These are phyloP conservation scores for Termitomyces sp. DNA, from an alignment of 768 basidiomycete genomes.

Conservation along the genomic window DNA sequence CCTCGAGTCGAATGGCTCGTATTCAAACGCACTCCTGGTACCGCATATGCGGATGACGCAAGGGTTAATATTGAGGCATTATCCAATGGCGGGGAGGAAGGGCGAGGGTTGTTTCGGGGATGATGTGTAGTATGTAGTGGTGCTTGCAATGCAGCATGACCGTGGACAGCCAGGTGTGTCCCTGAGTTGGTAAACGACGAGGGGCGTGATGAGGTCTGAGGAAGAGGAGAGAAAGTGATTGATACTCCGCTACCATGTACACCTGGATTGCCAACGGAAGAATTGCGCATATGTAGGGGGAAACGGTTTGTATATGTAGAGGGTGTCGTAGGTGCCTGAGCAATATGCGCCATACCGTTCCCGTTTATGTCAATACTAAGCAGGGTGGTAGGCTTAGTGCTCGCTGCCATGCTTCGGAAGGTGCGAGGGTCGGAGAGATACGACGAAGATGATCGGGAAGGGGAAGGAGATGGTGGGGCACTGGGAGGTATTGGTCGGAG, in stretches of 20 bases:
- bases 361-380: conserved; percentile 83
- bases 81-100: conserved; percentile 85
- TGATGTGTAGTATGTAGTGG: conserved; percentile 91
- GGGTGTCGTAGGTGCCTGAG: conserved; percentile 72
- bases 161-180: conserved; percentile 21
- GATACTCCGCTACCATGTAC: conserved; percentile 49
- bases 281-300: conserved; percentile 60
- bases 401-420: conserved; percentile 78
- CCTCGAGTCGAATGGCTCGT: conserved; percentile 46
- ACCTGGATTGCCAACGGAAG: conserved; percentile 37
- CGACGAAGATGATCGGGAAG: conserved; percentile 79
- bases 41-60: conserved; percentile 88
- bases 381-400: conserved; percentile 93
- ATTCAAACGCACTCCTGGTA: conserved; percentile 53
- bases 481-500: conserved; percentile 88
- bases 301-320: conserved; percentile 50
- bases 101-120: conserved; percentile 93
- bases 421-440: conserved; percentile 80
- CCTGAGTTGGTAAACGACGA: conserved; percentile 32
- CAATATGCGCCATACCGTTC: conserved; percentile 88
- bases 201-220: conserved; percentile 45
- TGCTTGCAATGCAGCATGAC: conserved; percentile 49
- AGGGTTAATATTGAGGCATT: conserved; percentile 93
- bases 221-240: conserved; percentile 72
- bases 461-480: conserved; percentile 81